Evolutionary conservation across 2,329 filamentous ascomycete genomes (phyloP).

Genomic region (Triangularia verruculosa): DNA sequence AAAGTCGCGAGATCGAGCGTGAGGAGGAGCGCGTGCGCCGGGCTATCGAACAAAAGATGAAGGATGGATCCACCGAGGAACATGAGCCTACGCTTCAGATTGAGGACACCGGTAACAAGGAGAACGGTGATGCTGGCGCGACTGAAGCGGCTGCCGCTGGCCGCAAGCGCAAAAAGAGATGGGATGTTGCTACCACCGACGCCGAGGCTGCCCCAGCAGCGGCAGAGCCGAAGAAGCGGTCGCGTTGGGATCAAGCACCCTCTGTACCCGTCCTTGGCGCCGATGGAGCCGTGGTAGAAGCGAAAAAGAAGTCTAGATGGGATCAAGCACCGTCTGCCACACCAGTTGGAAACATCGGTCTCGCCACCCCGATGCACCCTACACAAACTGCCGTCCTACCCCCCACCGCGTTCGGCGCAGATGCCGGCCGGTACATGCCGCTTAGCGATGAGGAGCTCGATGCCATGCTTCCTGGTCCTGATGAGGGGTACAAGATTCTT

Average conservation of each 20-base stretch:
- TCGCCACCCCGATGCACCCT: constrained; percentile 74
- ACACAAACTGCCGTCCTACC: constrained; percentile 53
- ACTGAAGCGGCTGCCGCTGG: constrained; percentile 60
- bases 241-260: constrained; percentile 84
- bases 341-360: constrained; percentile 68
- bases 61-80: constrained; percentile 60
- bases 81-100: constrained; percentile 65
- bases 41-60: constrained; percentile 71
- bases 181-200: constrained; percentile 73
- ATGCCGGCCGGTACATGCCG: constrained; percentile 75
- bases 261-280: constrained; percentile 51
- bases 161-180: constrained; percentile 89
- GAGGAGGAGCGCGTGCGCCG: constrained; percentile 86
- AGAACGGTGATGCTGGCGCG: constrained; percentile 68
- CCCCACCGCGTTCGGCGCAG: constrained; percentile 69
- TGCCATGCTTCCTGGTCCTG: constrained; percentile 80
- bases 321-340: constrained; percentile 84
- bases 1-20: constrained; percentile 81
- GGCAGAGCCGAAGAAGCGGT: constrained; percentile 68
- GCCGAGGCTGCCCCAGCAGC: constrained; percentile 47
- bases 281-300: constrained; percentile 53
- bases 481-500: constrained; percentile 88
- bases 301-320: constrained; percentile 76
- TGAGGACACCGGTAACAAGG: constrained; percentile 68
- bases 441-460: constrained; percentile 94